A percentile compares a stretch with the other conserved stretches of the same genome.
phyloP scores from a whole-genome alignment of 2,329 filamentous ascomycete species.

The Pseudogymnoascus verrucosus region DNA sequence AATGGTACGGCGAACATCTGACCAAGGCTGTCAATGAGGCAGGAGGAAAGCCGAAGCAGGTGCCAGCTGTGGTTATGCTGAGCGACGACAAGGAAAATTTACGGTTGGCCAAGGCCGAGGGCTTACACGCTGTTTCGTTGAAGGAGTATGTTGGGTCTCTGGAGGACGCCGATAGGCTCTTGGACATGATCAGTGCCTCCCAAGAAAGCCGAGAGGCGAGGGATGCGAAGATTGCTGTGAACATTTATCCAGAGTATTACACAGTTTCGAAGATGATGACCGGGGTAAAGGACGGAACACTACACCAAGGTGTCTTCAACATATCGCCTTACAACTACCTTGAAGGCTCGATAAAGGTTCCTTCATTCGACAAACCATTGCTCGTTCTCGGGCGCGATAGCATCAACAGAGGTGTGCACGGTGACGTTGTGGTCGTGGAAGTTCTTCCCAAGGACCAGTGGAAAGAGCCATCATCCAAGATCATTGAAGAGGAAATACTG shows the following conservation, averaged over 20 bases:
- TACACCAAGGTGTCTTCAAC: slow-evolving; percentile 94
- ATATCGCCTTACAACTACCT: slow-evolving; percentile 98
- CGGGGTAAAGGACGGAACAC: slow-evolving; percentile 74
- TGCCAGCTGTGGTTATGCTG: slow-evolving; percentile 82
- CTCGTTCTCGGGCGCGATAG: slow-evolving; percentile 88
- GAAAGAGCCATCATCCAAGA: slow-evolving; percentile 92
- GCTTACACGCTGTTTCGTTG: slow-evolving; percentile 60
- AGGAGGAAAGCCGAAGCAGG: slow-evolving; percentile 41
- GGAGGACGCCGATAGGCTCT: slow-evolving; percentile 72
- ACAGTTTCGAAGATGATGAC: slow-evolving; percentile 91
- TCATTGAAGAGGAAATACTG: slow-evolving; percentile 86
- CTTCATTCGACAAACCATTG: slow-evolving; percentile 81
- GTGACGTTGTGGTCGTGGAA: slow-evolving; percentile 88
- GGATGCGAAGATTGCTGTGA: slow-evolving; percentile 55
- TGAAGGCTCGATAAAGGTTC: slow-evolving; percentile 83
- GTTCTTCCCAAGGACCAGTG: slow-evolving; percentile 90
- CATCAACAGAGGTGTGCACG: slow-evolving; percentile 88
- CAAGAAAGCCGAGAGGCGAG: slow-evolving; percentile 59
- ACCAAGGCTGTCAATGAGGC: slow-evolving; percentile 48
- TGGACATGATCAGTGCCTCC: slow-evolving; percentile 87
- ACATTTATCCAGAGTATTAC: slow-evolving; percentile 83
- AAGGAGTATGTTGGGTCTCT: slow-evolving; percentile 75
- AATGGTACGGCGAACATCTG: slow-evolving; percentile 86
- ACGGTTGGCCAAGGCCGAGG: slow-evolving; percentile 68
- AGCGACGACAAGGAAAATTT: slow-evolving; percentile 88